Evolutionary conservation across 768 basidiomycete genomes (phyloP).

Genomic region (Amanita muscaria): DNA sequence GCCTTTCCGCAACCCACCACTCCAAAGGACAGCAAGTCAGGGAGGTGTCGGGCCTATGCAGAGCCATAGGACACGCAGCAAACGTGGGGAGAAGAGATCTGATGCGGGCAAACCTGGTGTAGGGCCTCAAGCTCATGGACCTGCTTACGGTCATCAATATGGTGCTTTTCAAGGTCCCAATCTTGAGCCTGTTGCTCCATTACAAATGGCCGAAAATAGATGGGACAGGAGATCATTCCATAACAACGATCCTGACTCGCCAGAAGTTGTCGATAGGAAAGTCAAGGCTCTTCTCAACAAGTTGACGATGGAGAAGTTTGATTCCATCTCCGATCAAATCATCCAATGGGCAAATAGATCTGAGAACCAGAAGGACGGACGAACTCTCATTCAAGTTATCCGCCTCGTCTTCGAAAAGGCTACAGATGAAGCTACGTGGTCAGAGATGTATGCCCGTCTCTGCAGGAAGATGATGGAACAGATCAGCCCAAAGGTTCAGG

Average conservation of each 20-base stretch:
- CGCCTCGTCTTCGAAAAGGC: conserved; percentile 96
- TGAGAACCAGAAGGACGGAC: conserved; percentile 85
- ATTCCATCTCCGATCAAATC: conserved; percentile 92
- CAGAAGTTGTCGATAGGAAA: conserved; percentile 86
- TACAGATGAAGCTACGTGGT: conserved; percentile 92
- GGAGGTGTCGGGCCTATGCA: conserved; percentile 47
- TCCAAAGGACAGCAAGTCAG: conserved; percentile 65
- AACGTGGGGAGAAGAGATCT: conserved; percentile 75
- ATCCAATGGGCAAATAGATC: conserved; percentile 93
- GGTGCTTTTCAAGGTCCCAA: conserved; percentile 18
- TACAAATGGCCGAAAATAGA: conserved; percentile 72
- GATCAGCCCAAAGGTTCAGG: conserved; percentile 80
- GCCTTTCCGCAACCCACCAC: conserved; percentile 46
- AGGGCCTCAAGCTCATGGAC: conserved; percentile 30
- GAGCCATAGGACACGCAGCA: conserved; percentile 62
- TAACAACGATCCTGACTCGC: conserved; percentile 51
- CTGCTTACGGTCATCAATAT: conserved; percentile 22
- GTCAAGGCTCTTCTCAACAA: conserved; percentile 91
- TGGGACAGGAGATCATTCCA: conserved; percentile 58
- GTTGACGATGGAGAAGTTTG: conserved; percentile 94
- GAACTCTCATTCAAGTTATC: conserved; percentile 93
- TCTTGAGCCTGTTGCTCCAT: conserved; percentile 67
- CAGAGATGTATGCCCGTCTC: conserved; percentile 94
- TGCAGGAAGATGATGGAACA: conserved; percentile 95
- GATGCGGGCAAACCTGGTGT: conserved; percentile 37